A percentile compares a stretch with the other conserved stretches of the same genome.
These are phyloP conservation scores for Corynespora cassiicola DNA, from an alignment of 2,329 filamentous ascomycete species.

Conservation along the genomic window DNA sequence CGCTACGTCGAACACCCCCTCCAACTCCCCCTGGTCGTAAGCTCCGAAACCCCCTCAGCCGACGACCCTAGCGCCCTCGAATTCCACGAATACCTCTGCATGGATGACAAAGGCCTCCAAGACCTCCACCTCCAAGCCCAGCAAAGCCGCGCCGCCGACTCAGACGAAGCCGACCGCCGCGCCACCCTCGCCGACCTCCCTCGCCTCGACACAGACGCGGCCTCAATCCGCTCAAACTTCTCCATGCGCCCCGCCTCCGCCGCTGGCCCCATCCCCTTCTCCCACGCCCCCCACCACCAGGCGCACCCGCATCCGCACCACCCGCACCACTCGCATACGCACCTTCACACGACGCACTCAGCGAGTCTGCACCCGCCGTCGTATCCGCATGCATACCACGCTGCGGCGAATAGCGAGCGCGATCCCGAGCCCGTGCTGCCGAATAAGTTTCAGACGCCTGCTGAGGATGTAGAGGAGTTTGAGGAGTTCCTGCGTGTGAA, in stretches of 20 bases:
- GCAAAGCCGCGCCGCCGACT: no score
- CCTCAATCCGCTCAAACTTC: conserved; percentile 33
- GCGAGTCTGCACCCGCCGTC: no score
- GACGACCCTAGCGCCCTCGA: conserved; percentile 64
- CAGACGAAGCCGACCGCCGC: conserved; percentile 24
- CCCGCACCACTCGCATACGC: conserved; percentile 23
- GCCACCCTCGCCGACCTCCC: conserved; percentile 16
- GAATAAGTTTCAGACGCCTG: conserved; percentile 59
- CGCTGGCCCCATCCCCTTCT: conserved; percentile 35
- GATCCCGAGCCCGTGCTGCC: no score
- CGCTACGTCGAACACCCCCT: conserved; percentile 89
- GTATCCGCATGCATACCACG: no score
- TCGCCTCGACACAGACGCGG: conserved; percentile 28
- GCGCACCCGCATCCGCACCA: neutral
- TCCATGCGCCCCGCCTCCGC: conserved; percentile 28
- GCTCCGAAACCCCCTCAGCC: conserved; percentile 65
- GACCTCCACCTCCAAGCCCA: no score
- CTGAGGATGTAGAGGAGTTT: conserved; percentile 76
- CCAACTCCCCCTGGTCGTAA: conserved; percentile 82
- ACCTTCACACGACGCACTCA: conserved; percentile 7
- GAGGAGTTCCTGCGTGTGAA: conserved; percentile 76
- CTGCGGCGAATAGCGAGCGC: no score
- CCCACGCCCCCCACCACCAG: conserved; percentile 34
- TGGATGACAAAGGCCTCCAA: conserved; percentile 30
- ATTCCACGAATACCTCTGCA: conserved; percentile 81